phyloP scores from a whole-genome alignment of 1,284 basidiomycete genomes.

The Boletus mariae region DNA sequence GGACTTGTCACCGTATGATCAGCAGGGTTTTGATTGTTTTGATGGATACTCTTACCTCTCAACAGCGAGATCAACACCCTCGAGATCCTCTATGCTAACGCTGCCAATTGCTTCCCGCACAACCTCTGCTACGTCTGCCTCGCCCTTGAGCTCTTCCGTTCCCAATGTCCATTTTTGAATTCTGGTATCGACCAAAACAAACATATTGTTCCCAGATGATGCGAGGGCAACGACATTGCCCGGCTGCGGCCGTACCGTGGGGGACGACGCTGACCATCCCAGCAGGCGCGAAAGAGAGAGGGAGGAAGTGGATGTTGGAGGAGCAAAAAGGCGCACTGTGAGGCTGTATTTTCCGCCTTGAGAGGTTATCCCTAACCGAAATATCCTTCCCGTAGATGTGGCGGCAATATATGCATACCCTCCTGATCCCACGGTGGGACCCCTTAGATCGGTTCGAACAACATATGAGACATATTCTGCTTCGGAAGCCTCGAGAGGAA shows the following conservation, averaged over 20 bases:
- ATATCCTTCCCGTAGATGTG: slow-evolving; percentile 63
- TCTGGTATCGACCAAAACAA: slow-evolving; percentile 62
- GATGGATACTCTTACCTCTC: slow-evolving; percentile 44
- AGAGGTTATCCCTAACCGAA: slow-evolving; percentile 61
- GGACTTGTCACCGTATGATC: slow-evolving; percentile 33
- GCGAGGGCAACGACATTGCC: slow-evolving; percentile 62
- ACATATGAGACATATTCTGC: slow-evolving; percentile 65
- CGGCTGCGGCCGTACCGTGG: slow-evolving; percentile 31
- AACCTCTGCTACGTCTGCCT: slow-evolving; percentile 49
- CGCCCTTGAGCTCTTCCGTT: slow-evolving; percentile 53
- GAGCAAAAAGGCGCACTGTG: slow-evolving; percentile 53
- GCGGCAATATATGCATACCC: slow-evolving; percentile 50
- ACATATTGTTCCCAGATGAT: slow-evolving; percentile 45
- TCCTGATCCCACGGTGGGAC: slow-evolving; percentile 3
- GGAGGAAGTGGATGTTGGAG: slow-evolving; percentile 42
- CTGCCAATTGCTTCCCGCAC: slow-evolving; percentile 42
- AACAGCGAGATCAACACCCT: slow-evolving; percentile 64
- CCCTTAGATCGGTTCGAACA: slow-evolving; percentile 60
- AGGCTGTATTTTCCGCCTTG: slow-evolving; percentile 65
- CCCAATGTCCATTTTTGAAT: slow-evolving; percentile 67
- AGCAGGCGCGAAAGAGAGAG: slow-evolving; percentile 57
- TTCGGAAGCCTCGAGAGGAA: slow-evolving; percentile 44
- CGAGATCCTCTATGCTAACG: slow-evolving; percentile 55
- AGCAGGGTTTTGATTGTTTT: slow-evolving; percentile 4
- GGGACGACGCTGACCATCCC: slow-evolving; percentile 45